A percentile compares a stretch with the other conserved stretches of the same genome.
Conservation (phyloP, 768 basidiomycete species). For the Kondoa malvinella region DNA sequence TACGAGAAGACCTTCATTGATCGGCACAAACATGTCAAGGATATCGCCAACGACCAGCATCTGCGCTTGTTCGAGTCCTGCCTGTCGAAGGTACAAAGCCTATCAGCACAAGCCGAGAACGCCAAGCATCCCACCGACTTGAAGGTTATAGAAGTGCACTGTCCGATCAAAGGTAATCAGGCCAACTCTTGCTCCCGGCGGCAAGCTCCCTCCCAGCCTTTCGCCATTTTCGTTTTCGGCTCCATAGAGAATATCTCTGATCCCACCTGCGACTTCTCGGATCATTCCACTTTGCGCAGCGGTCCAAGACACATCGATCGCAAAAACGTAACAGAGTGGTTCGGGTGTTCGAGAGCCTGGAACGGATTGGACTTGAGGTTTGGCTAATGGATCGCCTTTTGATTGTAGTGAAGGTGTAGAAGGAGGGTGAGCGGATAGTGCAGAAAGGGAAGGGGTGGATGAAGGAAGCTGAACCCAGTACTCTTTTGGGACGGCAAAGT, state of each 20-base stretch:
- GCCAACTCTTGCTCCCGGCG: constrained; percentile 38
- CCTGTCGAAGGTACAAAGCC: constrained; percentile 25
- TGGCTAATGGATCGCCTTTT: constrained; percentile 13
- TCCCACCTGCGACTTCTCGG: constrained; percentile 44
- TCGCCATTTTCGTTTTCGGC: constrained; percentile 23
- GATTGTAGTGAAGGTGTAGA: constrained; percentile 41
- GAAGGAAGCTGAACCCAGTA: constrained; percentile 53
- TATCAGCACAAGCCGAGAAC: background rate
- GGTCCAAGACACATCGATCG: constrained; percentile 61
- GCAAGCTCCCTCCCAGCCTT: constrained; percentile 18
- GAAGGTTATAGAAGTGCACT: constrained; percentile 75
- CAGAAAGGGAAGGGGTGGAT: constrained; percentile 29
- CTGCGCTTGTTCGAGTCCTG: constrained; percentile 39
- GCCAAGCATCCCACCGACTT: constrained; percentile 35
- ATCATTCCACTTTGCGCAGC: constrained; percentile 56
- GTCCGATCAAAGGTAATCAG: constrained; percentile 66
- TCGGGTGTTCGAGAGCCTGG: constrained; percentile 36
- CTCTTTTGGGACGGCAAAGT: constrained; percentile 61
- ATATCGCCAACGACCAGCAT: constrained; percentile 75
- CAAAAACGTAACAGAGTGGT: constrained; percentile 65
- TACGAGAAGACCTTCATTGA: constrained; percentile 56
- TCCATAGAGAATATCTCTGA: constrained; percentile 53
- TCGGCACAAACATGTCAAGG: constrained; percentile 78
- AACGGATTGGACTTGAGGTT: constrained; percentile 40
- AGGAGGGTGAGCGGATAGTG: constrained; percentile 44